Evolutionary conservation across 2,329 filamentous ascomycete genomes (phyloP), one percentile per base, ranked within the genome.

Genomic region (Hypoxylon sp.): DNA sequence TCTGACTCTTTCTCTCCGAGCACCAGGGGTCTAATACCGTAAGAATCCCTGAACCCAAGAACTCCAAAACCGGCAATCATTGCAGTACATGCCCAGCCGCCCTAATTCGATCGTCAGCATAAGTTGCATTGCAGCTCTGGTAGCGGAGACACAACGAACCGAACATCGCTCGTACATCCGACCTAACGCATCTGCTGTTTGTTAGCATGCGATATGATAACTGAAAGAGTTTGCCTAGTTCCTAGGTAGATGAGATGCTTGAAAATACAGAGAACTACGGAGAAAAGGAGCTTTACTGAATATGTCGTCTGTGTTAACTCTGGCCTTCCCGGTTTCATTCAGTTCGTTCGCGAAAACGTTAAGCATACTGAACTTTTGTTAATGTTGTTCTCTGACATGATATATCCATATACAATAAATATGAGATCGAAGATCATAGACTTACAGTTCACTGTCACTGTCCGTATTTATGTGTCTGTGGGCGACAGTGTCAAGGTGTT

Each of bases 51-150:
- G 84, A 73, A 72, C 49, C 90, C 93, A 30, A 95, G 88, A 60
- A 95, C 86, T 66, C 93, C 92, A 73, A 93, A 96, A 79, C 91
- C 91, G 69, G 93, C 92, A 69, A 97, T 83, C 92, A 97, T 94
- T 64, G 91, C 92, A 31, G 92, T 93, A 78, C 91, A 95, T 35
- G 93, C 93, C 88, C 90, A 97, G 22, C 90, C 93, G 73, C 93
- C 93, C 75, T 92, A 53, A 50, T 17, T 2, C 11, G 50, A 27
- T 6, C 37, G 55, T 70, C 51, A 67, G 63, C 33, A 7, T 8
- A 42, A 4, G 17, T 31, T 40, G n/a, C 6, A 44, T 33, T 20
- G 5, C 2, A 11, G 25, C 25, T 27, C 25, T 27, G 27, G 11
- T 30, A 1, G 31, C 31, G 6, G 1, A 57, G 33, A 30, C 8